Percentiles rank a stretch among this genome's conserved stretches.
These are phyloP conservation scores for Quercus cerris DNA, from an alignment of 306 rosid species.

Conservation along the genomic window DNA sequence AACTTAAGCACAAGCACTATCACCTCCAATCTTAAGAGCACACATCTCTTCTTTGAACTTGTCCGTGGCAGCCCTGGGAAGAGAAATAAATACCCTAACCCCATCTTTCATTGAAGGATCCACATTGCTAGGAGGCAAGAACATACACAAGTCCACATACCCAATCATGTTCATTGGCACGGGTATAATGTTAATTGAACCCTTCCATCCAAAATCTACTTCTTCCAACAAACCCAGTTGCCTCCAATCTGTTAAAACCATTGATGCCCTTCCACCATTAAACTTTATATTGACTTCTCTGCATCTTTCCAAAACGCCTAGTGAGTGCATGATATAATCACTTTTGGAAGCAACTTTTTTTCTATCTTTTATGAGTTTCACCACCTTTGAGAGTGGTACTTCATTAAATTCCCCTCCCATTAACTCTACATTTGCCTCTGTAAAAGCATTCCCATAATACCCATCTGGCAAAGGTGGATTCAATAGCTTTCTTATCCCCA, in stretches of 20 bases:
- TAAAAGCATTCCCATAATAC: conserved; percentile 62
- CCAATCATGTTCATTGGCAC: conserved; percentile 46
- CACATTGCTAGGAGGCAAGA: conserved; percentile 48
- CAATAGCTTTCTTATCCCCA: conserved; percentile 41
- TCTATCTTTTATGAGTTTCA: conserved; percentile 45
- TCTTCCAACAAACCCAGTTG: conserved; percentile 46
- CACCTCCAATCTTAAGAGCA: conserved; percentile 21
- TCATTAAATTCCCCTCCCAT: conserved; percentile 43
- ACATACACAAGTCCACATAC: conserved; percentile 39
- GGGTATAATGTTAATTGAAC: conserved; percentile 35
- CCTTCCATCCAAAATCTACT: conserved; percentile 49
- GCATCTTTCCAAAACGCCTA: conserved; percentile 32
- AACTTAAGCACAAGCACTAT: neutral
- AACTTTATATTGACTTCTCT: conserved; percentile 8
- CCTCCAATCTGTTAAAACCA: conserved; percentile 56
- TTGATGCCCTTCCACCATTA: conserved; percentile 30
- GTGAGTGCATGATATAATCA: conserved; percentile 24
- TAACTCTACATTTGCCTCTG: conserved; percentile 22
- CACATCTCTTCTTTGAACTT: conserved; percentile 49
- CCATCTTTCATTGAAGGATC: conserved; percentile 51
- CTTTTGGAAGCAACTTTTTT: conserved; percentile 20
- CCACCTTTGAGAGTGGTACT: conserved; percentile 34
- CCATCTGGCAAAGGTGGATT: conserved; percentile 51
- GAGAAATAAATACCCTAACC: conserved; percentile 42
- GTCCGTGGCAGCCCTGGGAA: conserved; percentile 42